Evolutionary conservation across 2,329 filamentous ascomycete genomes (phyloP), one percentile per base, ranked within the genome.

Genomic region (Ceratocystis diversiconidia): DNA sequence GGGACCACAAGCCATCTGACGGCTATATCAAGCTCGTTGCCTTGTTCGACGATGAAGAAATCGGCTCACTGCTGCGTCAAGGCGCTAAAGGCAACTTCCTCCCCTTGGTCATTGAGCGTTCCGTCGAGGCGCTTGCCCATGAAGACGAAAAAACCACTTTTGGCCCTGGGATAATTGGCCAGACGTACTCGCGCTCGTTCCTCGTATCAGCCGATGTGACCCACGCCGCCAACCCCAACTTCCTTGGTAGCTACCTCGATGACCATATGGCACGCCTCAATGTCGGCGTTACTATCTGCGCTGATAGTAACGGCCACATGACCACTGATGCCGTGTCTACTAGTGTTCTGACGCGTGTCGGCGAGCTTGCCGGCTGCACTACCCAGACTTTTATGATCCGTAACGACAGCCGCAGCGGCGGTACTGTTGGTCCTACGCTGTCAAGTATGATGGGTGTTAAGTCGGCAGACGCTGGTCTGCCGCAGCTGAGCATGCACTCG

Each of bases 41-140:
- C n/a, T 86, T 96, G 71, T 97, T 97, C 72, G 94, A 97, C 73
- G 89, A 96, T 72, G 94, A 99, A 75, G 94, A 99, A 75, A 95
- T 99, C 68, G 94, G 94, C 68, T 95, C 89, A 30, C 80, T 90
- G 7, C 84, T 96, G 62, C 88, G 92, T 65, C 92, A 97, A 77
- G 94, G 94, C 68, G 94, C 94, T 5, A 82, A 83, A 64, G 86
- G 89, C 65, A 97, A 96, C 78, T 95, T 96, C 78, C 81, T 97
- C 66, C 88, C 90, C 50, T 81, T 82, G 46, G 83, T 87, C 28
- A 82, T 97, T 67, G 89, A 95, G 76, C 88, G 92, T 68, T 85
- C 91, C 65, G 83, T 90, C 65, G 90, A 95, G 74, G 79, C 79
- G 2, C 76, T 85, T 63, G 83, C 87, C 68, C 77, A 82, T 0